A percentile compares a stretch with the other conserved stretches of the same genome.
These are phyloP conservation scores for Vigna radiata DNA, from an alignment of 306 rosid species.

Conservation along the genomic window DNA sequence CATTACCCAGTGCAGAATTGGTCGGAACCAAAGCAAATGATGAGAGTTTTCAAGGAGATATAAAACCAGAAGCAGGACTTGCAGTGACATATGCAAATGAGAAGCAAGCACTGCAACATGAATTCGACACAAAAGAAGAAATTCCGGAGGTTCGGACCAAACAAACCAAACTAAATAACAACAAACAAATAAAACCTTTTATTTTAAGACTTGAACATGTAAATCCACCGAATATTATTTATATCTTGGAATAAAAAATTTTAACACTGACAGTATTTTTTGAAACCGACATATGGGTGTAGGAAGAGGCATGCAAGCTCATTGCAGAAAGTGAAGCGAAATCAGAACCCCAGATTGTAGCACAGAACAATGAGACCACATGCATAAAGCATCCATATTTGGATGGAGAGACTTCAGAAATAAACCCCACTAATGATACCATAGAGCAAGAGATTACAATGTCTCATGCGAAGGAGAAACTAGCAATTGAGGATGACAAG, in stretches of 20 bases:
- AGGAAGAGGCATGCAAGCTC: neutral
- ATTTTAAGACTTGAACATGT: conserved; percentile 1
- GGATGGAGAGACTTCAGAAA: neutral
- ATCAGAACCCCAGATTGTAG: neutral
- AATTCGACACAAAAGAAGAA: neutral
- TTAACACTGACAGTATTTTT: neutral
- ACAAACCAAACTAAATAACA: neutral
- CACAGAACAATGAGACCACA: neutral
- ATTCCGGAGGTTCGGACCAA: conserved; percentile 15
- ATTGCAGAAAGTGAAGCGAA: neutral
- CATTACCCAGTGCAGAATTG: neutral
- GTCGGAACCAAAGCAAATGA: neutral
- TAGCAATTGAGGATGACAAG: neutral
- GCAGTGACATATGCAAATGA: neutral
- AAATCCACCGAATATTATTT: neutral
- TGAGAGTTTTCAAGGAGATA: neutral
- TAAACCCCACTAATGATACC: neutral
- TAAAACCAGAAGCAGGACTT: neutral
- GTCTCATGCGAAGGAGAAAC: neutral
- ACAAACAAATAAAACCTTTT: neutral
- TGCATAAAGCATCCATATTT: neutral
- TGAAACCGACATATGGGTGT: conserved; percentile 5
- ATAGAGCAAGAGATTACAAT: neutral
- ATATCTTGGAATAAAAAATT: neutral
- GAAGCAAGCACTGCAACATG: neutral